Percentiles rank a stretch among this genome's conserved stretches.
Conservation (phyloP, 2,329 filamentous ascomycete genomes). For the Macroventuria anomochaeta region DNA sequence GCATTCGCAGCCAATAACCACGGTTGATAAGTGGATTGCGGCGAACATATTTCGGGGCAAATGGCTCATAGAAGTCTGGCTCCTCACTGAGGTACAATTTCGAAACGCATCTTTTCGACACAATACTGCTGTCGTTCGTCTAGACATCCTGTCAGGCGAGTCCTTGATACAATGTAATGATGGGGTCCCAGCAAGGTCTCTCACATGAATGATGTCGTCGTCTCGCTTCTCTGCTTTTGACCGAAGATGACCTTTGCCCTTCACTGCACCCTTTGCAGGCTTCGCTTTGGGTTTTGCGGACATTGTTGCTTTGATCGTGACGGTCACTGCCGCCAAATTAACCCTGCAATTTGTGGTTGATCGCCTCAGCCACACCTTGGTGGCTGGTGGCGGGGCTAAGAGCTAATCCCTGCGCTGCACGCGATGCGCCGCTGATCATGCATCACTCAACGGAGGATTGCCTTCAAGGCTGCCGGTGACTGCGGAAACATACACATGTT, state of each 20-base stretch:
- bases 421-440: constrained; percentile 19
- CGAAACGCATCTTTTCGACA: constrained; percentile 93
- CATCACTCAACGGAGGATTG: constrained; percentile 13
- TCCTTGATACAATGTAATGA: neutral
- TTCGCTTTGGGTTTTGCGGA: constrained; percentile 19
- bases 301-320: constrained; percentile 16
- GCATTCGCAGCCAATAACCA: constrained; percentile 86
- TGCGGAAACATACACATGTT: constrained; percentile 21
- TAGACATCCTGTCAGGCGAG: constrained; percentile 48
- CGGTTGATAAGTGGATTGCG: constrained; percentile 89
- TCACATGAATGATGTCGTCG: constrained; percentile 64
- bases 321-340: constrained; percentile 12
- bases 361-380: constrained; percentile 19
- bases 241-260: constrained; percentile 24
- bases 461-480: constrained; percentile 16
- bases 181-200: constrained; percentile 25
- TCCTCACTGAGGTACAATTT: constrained; percentile 79
- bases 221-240: constrained; percentile 51
- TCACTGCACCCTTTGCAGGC: constrained; percentile 19
- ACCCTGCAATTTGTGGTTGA: constrained; percentile 15
- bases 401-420: constrained; percentile 29
- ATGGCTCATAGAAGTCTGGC: constrained; percentile 84
- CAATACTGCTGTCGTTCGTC: constrained; percentile 90
- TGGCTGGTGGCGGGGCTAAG: constrained; percentile 33
- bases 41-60: constrained; percentile 82